Evolutionary conservation across 345 rosid genomes (phyloP).

Genomic region (Eucalyptus leucophloia): DNA sequence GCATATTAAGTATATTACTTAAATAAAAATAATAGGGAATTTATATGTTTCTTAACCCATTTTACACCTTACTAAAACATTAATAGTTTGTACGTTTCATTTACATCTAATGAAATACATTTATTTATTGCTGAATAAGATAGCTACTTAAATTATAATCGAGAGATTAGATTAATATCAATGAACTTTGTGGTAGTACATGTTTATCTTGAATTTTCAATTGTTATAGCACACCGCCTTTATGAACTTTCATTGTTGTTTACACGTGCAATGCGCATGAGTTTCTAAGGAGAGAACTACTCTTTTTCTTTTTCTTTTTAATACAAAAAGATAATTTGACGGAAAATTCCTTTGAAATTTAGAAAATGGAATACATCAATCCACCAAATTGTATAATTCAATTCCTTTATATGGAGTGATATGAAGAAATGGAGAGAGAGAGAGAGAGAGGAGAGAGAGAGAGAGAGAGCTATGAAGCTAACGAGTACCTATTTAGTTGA

Average conservation of each 20-base stretch:
- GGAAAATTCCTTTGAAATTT: neutral
- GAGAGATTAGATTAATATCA: no score
- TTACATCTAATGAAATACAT: no score
- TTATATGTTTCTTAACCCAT: no score
- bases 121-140: no score
- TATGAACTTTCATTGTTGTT: neutral
- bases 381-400: neutral
- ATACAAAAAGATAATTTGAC: no score
- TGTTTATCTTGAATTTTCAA: neutral
- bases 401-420: neutral
- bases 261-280: neutral
- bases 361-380: neutral
- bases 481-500: neutral
- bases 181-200: neutral
- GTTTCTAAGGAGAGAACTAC: neutral
- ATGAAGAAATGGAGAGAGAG: neutral
- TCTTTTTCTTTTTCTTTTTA: no score
- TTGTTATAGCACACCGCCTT: neutral
- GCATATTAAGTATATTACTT: no score
- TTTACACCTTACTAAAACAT: no score
- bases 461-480: neutral
- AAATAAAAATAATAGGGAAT: no score
- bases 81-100: no score
- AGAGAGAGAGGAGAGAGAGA: no score
- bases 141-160: no score